Percentiles rank a stretch among this genome's conserved stretches.
Conservation (phyloP, 805 yeast species). For the Candida tallmaniae region DNA sequence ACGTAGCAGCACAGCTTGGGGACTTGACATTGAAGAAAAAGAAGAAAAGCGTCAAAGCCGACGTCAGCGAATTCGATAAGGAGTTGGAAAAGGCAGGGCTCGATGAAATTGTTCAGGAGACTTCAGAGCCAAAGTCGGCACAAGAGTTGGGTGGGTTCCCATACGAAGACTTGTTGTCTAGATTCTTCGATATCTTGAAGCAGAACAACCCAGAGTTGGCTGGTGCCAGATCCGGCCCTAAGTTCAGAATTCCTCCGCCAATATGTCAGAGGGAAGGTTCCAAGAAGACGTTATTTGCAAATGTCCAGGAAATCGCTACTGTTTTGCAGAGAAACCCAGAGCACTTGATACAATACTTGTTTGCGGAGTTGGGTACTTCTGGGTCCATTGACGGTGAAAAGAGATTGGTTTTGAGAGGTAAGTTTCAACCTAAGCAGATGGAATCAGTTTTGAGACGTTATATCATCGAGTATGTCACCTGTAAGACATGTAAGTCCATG, state of each 20-base stretch:
- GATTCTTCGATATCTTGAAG: constrained; percentile 83
- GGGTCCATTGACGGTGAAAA: constrained; percentile 98
- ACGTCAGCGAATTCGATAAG: constrained; percentile 79
- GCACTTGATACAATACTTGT: constrained; percentile 92
- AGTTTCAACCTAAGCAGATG: constrained; percentile 96
- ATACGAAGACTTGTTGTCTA: constrained; percentile 70
- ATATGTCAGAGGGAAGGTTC: constrained; percentile 94
- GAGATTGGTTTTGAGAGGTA: constrained; percentile 95
- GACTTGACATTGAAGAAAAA: constrained; percentile 60
- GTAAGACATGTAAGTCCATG: constrained; percentile 98
- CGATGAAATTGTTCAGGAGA: constrained; percentile 34
- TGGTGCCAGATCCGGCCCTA: constrained; percentile 88
- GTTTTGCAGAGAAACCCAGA: constrained; percentile 96
- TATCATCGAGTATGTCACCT: constrained; percentile 94
- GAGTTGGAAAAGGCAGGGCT: constrained; percentile 89
- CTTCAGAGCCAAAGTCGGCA: constrained; percentile 25
- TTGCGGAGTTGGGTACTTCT: constrained; percentile 98
- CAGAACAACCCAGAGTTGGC: constrained; percentile 97
- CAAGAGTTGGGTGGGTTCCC: constrained; percentile 52
- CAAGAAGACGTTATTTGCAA: constrained; percentile 93
- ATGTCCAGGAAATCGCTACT: constrained; percentile 90
- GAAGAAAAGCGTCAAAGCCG: constrained; percentile 62
- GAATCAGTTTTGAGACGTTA: constrained; percentile 95
- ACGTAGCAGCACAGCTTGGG: constrained; percentile 32
- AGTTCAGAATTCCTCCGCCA: constrained; percentile 97